phyloP scores from a whole-genome alignment of 176 grass and related monocot genomes.

The Triticum dicoccoides region DNA sequence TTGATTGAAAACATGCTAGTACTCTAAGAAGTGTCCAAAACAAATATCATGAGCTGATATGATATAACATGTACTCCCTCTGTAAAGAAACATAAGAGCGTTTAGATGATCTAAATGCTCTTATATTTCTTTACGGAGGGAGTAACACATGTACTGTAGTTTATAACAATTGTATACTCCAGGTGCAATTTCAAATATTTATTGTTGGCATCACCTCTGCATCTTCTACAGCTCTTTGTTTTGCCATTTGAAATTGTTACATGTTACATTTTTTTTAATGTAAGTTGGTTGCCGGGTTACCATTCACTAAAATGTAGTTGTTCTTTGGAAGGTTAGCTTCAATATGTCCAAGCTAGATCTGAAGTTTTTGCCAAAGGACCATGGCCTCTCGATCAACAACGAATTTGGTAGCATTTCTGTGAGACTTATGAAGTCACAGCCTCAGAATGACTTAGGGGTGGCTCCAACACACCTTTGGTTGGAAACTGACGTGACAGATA shows the following conservation, averaged over 20 bases:
- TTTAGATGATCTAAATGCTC: too few relatives aligned
- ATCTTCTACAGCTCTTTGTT: constrained; percentile 8
- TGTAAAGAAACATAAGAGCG: too few relatives aligned
- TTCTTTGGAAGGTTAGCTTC: constrained; percentile 99
- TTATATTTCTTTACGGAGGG: too few relatives aligned
- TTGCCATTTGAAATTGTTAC: constrained; percentile 19
- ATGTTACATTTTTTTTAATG: neutral
- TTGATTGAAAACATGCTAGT: neutral
- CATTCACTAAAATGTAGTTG: constrained; percentile 76
- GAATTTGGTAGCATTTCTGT: constrained; percentile 68
- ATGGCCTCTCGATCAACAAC: constrained; percentile 60
- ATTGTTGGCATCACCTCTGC: neutral
- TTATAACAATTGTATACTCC: neutral
- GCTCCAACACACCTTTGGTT: constrained; percentile 57
- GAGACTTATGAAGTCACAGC: constrained; percentile 52
- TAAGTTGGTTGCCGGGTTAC: constrained; percentile 22
- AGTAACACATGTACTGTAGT: neutral
- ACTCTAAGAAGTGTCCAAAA: constrained; percentile 3
- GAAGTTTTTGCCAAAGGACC: constrained; percentile 73
- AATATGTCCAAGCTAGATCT: constrained; percentile 88
- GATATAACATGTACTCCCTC: neutral
- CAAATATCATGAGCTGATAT: neutral
- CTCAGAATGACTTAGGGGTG: constrained; percentile 46
- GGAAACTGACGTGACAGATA: constrained; percentile 61
- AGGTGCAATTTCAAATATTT: neutral